phyloP scores from a whole-genome alignment of 768 basidiomycete genomes.

The Xerocomus spinulosus region DNA sequence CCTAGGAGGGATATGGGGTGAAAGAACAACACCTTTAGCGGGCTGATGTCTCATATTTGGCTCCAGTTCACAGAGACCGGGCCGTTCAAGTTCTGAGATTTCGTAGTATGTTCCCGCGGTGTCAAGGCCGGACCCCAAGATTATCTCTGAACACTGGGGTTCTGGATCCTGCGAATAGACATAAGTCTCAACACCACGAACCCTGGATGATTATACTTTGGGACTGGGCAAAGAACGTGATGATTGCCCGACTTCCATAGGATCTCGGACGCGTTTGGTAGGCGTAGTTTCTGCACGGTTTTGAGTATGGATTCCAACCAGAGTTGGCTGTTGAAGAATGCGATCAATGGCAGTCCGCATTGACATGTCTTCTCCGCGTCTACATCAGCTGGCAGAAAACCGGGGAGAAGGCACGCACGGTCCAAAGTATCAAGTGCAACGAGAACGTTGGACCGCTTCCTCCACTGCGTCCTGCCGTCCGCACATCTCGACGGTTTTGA shows the following conservation, averaged over 20 bases:
- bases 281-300: not conserved
- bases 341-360: slow-evolving; percentile 29
- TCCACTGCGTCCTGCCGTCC: slow-evolving; percentile 5
- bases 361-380: slow-evolving; percentile 18
- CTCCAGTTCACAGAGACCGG: not conserved
- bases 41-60: not conserved
- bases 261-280: not conserved
- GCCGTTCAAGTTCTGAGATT: not conserved
- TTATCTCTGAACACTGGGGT: not conserved
- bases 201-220: slow-evolving; percentile 11
- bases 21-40: not conserved
- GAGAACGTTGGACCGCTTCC: slow-evolving; percentile 23
- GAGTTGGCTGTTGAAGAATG: slow-evolving; percentile 23
- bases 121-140: not conserved
- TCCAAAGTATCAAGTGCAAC: slow-evolving; percentile 23
- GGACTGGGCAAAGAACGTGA: not conserved
- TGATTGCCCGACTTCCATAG: not conserved
- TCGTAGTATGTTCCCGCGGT: not conserved
- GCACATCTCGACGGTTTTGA: slow-evolving; percentile 1
- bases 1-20: not conserved
- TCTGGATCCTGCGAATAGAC: slow-evolving; percentile 4
- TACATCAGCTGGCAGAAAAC: slow-evolving; percentile 4
- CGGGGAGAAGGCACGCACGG: slow-evolving; percentile 20
- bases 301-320: slow-evolving; percentile 17
- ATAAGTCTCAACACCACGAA: slow-evolving; percentile 1